Conservation (phyloP, 768 basidiomycete genomes). For the Crucibulum laeve region DNA sequence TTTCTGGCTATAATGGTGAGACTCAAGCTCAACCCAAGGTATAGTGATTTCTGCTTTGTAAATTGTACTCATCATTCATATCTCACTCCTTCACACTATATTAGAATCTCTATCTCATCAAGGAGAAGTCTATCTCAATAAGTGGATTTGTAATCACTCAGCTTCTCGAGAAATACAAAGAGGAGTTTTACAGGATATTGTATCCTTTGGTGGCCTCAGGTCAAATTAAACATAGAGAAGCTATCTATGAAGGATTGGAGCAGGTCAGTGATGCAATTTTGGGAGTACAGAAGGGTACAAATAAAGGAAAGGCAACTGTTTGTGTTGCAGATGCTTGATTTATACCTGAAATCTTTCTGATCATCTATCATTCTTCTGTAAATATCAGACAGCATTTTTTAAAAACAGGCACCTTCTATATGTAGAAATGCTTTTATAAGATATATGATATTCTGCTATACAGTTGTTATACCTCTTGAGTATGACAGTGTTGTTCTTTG, state of each 20-base stretch:
- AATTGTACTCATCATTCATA: background rate
- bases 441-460: no score
- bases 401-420: no score
- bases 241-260: slow-evolving; percentile 31
- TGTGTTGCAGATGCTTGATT: slow-evolving; percentile 19
- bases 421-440: no score
- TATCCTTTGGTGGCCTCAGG: slow-evolving; percentile 32
- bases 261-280: slow-evolving; percentile 31
- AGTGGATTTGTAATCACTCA: slow-evolving; percentile 36
- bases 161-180: slow-evolving; percentile 22
- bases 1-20: background rate
- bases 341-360: no score
- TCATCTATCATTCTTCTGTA: no score
- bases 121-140: slow-evolving; percentile 36
- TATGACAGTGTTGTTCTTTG: no score
- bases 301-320: slow-evolving; percentile 22
- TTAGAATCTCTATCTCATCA: slow-evolving; percentile 36
- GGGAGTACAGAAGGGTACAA: slow-evolving; percentile 19
- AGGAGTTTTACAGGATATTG: slow-evolving; percentile 31
- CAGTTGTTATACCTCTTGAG: no score
- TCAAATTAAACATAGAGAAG: slow-evolving; percentile 32
- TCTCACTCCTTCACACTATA: background rate
- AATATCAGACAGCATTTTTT: no score
- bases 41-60: background rate
- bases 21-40: background rate